Base-by-base conservation (phyloP, 805 yeast species). In the Saccharomycopsis fodiens region DNA sequence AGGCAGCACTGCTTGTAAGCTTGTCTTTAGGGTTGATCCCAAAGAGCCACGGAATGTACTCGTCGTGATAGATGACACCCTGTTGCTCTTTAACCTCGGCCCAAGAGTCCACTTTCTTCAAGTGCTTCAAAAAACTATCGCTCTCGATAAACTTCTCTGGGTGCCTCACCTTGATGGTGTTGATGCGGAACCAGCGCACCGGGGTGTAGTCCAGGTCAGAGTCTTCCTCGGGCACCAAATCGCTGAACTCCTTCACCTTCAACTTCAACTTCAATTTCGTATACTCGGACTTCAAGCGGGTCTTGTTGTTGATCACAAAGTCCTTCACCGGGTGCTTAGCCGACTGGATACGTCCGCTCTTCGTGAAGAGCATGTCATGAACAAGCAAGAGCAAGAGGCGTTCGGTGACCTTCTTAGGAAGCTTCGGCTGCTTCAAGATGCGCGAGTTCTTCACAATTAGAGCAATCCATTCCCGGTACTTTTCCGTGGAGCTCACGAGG, bases 301-400 rank as follows among this genome's bases (percentile, higher is more conserved):
- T 80, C 61, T 84, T 85, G 60, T 88, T 82, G 48, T 78, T 72
- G 46, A 93, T 65, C 3, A 93, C 69, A 10, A 85, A 82, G 41
- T 85, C 93, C 58, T 93, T 93, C 47, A 87, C 71, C 0, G 91
- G 85, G 51, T 82, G 87, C 56, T 88, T 89, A 4, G 94, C 94
- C 70, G 87, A 82, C 59, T 87, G 94, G 48, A 91, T 82, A 51
- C 96, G 67, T 8, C 94, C 93, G 22, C 78, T 71, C 52, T 78
- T 74, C 4, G 91, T 74, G 47, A 93, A 72, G 4, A 89, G 61
- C 44, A 87, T 67, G 64, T 91, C 98, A 57, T 91, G 95, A 1
- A 82, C 82, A 62, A 91, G 63, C 6, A 91, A 66, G 44, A 80
- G 51, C 2, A 84, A 76, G 40, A 84, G 61, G 13, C 70, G 65